These are phyloP conservation scores for Syzygium syzygioides DNA, from an alignment of 441 rosid genomes.

Conservation along the genomic window DNA sequence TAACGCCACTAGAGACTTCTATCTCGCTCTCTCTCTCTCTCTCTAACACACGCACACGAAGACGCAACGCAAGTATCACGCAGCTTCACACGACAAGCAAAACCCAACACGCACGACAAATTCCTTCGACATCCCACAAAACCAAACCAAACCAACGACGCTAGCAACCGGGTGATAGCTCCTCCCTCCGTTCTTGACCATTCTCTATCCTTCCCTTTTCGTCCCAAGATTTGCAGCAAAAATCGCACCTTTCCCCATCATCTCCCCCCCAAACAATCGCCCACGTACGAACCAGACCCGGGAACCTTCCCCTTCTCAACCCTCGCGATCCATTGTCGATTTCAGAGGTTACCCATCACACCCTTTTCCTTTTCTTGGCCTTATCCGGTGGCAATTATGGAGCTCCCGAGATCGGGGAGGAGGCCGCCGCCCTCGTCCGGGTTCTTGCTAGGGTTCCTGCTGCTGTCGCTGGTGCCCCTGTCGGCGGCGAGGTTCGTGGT, in stretches of 20 bases:
- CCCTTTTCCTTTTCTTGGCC: not conserved
- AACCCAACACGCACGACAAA: not conserved
- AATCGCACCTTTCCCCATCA: not conserved
- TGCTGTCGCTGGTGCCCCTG: conserved; percentile 18
- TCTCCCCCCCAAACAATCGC: not conserved
- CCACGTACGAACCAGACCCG: not conserved
- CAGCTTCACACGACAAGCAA: not conserved
- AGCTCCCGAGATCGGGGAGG: not conserved
- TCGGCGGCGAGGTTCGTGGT: conserved; percentile 69
- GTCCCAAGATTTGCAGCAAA: not conserved
- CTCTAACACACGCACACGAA: not conserved
- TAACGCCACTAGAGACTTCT: not conserved
- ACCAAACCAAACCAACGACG: not conserved
- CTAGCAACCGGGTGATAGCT: not conserved
- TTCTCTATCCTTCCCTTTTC: not conserved
- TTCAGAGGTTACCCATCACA: not conserved
- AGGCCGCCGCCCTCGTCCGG: not conserved
- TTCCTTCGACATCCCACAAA: not conserved
- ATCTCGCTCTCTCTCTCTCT: not conserved
- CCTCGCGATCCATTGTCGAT: not conserved
- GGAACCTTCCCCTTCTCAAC: not conserved
- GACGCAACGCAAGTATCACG: not conserved
- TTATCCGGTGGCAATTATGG: not conserved
- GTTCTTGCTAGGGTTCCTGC: conserved; percentile 32
- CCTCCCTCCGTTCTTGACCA: not conserved